phyloP scores from a whole-genome alignment of 2,329 filamentous ascomycete genomes.

The Verticillium alfalfae region DNA sequence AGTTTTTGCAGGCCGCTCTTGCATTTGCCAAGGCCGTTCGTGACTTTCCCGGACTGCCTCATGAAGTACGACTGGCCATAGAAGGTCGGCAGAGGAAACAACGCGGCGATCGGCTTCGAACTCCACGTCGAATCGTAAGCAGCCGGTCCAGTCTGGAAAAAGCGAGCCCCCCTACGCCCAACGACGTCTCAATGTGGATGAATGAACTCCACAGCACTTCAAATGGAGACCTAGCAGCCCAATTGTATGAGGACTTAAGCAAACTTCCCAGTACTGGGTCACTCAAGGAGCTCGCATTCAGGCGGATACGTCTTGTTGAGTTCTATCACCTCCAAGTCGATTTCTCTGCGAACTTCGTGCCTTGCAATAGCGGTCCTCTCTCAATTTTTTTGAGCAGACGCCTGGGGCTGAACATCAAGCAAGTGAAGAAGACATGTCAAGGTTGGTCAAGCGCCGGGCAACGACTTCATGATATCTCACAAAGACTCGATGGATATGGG shows the following conservation, averaged over 20 bases:
- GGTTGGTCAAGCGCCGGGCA: neutral
- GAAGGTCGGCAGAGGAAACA: neutral
- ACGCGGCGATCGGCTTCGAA: neutral
- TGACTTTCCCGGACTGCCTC: neutral
- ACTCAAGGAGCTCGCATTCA: neutral
- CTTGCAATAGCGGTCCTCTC: neutral
- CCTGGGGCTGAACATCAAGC: neutral
- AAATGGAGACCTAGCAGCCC: neutral
- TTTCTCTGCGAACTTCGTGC: neutral
- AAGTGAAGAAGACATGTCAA: neutral
- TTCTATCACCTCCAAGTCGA: neutral
- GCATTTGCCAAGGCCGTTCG: neutral
- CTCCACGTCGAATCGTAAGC: neutral
- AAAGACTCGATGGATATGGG: neutral
- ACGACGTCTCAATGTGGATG: neutral
- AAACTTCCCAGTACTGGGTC: neutral
- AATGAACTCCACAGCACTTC: neutral
- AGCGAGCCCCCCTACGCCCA: neutral
- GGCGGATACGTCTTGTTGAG: neutral
- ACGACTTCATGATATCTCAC: neutral
- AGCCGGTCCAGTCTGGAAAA: neutral
- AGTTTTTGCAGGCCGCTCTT: neutral
- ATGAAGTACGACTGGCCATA: neutral
- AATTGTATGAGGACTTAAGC: neutral
- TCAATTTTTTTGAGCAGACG: neutral